These are phyloP conservation scores for Platismatia glauca DNA, from an alignment of 495 filamentous ascomycete genomes.

Conservation along the genomic window DNA sequence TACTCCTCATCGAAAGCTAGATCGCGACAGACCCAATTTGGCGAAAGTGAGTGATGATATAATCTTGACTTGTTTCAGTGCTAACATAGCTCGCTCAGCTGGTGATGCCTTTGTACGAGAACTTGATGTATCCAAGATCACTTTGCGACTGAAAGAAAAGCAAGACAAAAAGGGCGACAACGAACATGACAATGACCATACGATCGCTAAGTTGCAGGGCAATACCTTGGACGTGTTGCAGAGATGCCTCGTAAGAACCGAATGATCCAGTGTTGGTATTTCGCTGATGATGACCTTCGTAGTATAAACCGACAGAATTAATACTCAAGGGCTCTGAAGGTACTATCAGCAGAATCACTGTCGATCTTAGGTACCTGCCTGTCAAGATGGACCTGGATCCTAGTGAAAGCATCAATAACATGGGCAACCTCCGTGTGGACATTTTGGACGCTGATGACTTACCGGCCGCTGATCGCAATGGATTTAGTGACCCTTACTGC, in stretches of 20 bases:
- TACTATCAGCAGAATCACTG: constrained; percentile 68
- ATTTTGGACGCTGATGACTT: constrained; percentile 82
- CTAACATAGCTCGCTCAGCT: constrained; percentile 34
- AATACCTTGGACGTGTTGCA: constrained; percentile 78
- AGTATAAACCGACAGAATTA: constrained; percentile 85
- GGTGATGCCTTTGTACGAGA: constrained; percentile 95
- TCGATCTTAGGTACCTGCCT: constrained; percentile 89
- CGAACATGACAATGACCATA: constrained; percentile 52
- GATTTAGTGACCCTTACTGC: constrained; percentile 92
- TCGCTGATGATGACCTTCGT: constrained; percentile 19
- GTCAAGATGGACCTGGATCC: constrained; percentile 90
- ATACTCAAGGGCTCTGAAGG: constrained; percentile 67
- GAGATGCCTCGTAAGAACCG: constrained; percentile 62
- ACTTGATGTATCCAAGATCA: constrained; percentile 88
- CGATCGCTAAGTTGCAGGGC: constrained; percentile 73
- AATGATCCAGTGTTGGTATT: background rate
- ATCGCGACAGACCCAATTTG: constrained; percentile 55
- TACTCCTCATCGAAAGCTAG: constrained; percentile 71
- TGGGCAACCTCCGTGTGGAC: constrained; percentile 84
- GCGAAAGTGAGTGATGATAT: constrained; percentile 53
- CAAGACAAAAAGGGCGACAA: constrained; percentile 64
- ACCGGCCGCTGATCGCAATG: constrained; percentile 87
- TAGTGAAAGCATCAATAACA: constrained; percentile 95
- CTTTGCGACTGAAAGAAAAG: constrained; percentile 70
- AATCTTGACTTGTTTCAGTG: background rate